phyloP scores from a whole-genome alignment of 192 early-diverging fungal species.

The Ramicandelaber brevisporus region DNA sequence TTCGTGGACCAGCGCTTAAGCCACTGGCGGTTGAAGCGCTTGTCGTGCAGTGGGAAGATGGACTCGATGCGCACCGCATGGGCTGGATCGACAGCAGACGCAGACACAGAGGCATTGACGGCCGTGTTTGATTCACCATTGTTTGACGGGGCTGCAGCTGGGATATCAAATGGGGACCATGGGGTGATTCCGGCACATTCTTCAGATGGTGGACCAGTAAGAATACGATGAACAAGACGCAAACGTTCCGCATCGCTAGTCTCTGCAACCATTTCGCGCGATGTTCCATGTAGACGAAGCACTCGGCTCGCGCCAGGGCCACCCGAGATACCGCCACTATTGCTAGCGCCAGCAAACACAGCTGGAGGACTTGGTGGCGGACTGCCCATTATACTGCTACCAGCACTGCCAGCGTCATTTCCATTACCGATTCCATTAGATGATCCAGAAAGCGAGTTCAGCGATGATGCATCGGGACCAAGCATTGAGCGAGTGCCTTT shows the following conservation, averaged over 20 bases:
- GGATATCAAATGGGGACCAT: neutral
- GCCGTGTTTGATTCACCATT: conserved; percentile 1
- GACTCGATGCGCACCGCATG: conserved; percentile 25
- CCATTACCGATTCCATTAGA: too few species aligned
- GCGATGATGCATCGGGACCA: too few species aligned
- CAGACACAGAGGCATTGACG: conserved; percentile 29
- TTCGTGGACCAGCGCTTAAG: conserved; percentile 54
- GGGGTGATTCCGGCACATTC: conserved; percentile 5
- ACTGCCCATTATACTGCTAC: neutral
- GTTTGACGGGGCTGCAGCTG: neutral
- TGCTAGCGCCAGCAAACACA: neutral
- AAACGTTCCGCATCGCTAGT: conserved; percentile 10
- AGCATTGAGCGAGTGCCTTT: too few species aligned
- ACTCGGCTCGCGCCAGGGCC: conserved; percentile 4
- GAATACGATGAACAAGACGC: conserved; percentile 10
- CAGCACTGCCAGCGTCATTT: neutral
- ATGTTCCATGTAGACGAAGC: conserved; percentile 3
- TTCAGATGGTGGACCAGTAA: conserved; percentile 9
- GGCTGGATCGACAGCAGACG: conserved; percentile 32
- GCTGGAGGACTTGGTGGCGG: neutral
- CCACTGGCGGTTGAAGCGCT: conserved; percentile 57
- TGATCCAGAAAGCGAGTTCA: too few species aligned
- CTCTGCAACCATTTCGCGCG: conserved; percentile 2
- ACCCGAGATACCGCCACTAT: neutral
- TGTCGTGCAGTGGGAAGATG: conserved; percentile 59